A percentile compares a stretch with the other conserved stretches of the same genome.
Evolutionary conservation across 768 basidiomycete genomes (phyloP).

Genomic region (Cystofilobasidium capitatum): DNA sequence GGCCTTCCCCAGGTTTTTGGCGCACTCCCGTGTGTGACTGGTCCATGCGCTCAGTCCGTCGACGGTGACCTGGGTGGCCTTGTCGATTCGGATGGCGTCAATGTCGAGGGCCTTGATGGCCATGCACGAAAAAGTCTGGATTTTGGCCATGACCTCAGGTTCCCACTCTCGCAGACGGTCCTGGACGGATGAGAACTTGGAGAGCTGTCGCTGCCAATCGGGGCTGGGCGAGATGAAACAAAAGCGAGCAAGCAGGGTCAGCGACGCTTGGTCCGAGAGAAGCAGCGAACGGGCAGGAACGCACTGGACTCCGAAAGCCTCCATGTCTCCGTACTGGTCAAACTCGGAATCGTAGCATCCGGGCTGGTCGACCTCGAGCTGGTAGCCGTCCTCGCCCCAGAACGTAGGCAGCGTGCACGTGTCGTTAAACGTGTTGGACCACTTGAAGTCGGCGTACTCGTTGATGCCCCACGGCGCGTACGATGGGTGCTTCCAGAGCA

Average conservation of each 20-base stretch:
- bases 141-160: conserved; percentile 63
- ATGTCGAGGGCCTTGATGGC: conserved; percentile 78
- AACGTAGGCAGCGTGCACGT: conserved; percentile 69
- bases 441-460: conserved; percentile 68
- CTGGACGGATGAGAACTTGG: conserved; percentile 92
- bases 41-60: conserved; percentile 71
- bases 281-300: conserved; percentile 35
- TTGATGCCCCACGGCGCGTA: conserved; percentile 80
- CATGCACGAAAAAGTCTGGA: conserved; percentile 72
- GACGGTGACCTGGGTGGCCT: conserved; percentile 82
- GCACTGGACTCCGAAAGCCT: conserved; percentile 94
- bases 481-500: conserved; percentile 60
- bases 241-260: conserved; percentile 8
- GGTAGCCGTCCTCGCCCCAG: conserved; percentile 65
- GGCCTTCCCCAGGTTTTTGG: conserved; percentile 57
- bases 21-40: conserved; percentile 62
- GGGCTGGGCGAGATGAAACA: conserved; percentile 29
- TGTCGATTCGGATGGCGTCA: conserved; percentile 91
- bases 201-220: conserved; percentile 70
- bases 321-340: conserved; percentile 93
- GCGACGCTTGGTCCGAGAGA: not conserved
- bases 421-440: conserved; percentile 47
- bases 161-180: conserved; percentile 93
- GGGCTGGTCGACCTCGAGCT: conserved; percentile 49
- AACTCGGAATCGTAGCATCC: conserved; percentile 79